Evolutionary conservation across 2,329 filamentous ascomycete species (phyloP), one percentile per base, ranked within the genome.

Genomic region (Aspergillus eucalypticola): DNA sequence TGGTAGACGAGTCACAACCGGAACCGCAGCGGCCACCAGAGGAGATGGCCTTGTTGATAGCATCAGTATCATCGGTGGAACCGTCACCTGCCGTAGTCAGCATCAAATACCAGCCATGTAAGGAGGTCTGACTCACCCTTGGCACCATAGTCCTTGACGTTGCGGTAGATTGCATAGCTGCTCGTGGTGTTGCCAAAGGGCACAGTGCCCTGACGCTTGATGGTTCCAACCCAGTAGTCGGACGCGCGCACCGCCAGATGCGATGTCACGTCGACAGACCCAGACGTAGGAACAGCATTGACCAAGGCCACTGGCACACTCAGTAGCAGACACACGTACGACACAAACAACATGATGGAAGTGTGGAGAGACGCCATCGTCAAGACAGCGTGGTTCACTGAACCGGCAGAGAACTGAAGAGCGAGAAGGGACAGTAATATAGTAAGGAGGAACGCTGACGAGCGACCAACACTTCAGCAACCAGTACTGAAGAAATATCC

Each of bases 11-110:
- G 73, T 95, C 90, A 73, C 94, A 98, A 63, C 87, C 86, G 64
- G 85, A 74, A 41, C 91, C 92, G 72, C 94, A 98, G 46, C 94
- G 90, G 68, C 84, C 82, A 27, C 92, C 91, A n/a, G 86, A 85
- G 5, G 85, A 82, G 69, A 97, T 90, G 65, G 92, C 92, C 42
- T 80, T 76, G 79, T 96, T 97, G 83, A 98, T 96, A 58, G 93
- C 91, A 0, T 78, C 88, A 0, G 93, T 96, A 72, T 97, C 93
- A 73, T 98, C 94, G 25, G 89, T 90, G 0, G 79, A 76, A 13
- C 88, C 88, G 67, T 89, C 86, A 64, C 85, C 85, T 76, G 69
- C 71, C 54, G 71, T 53, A n/a, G 63, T 71, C 54, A 72, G 64
- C 46, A 60, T 75, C 3, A 5, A 8, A 3, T 32, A 2, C 8